Evolutionary conservation across 176 grass and related monocot species (phyloP).

Genomic region (Musa troglodytarum): DNA sequence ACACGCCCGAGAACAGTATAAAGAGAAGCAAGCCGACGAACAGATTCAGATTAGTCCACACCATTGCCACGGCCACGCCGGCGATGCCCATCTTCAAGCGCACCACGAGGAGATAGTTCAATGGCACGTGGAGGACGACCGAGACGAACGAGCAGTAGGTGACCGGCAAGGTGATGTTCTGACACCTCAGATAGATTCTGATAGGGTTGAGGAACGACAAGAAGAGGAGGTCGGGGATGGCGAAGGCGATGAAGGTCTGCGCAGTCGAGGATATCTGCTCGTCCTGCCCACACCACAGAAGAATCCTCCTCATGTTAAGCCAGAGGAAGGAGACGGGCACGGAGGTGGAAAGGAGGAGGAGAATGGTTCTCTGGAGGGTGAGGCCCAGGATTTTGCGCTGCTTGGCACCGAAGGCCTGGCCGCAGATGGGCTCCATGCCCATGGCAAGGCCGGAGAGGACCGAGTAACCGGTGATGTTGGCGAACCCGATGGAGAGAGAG

Average conservation of each 20-base stretch:
- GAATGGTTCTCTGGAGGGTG: conserved; percentile 3
- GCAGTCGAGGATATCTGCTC: background rate
- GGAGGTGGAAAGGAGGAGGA: conserved; percentile 6
- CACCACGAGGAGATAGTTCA: conserved; percentile 3
- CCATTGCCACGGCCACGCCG: background rate
- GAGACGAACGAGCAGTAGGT: conserved; percentile 6
- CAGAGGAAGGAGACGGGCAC: conserved; percentile 1
- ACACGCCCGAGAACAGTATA: background rate
- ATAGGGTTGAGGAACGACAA: conserved; percentile 3
- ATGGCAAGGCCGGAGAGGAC: too few relatives aligned
- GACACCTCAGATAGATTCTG: background rate
- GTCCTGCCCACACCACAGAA: conserved; percentile 2
- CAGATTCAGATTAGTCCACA: background rate
- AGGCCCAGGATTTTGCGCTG: conserved; percentile 2
- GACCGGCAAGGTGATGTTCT: background rate
- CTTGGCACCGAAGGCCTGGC: background rate
- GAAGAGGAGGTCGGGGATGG: background rate
- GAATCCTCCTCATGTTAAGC: conserved; percentile 5
- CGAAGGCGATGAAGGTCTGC: conserved; percentile 1
- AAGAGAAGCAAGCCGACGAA: background rate
- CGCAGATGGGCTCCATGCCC: too few relatives aligned
- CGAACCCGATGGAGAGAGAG: too few relatives aligned
- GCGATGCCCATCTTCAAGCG: background rate
- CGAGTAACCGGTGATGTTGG: too few relatives aligned
- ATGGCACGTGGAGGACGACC: background rate